These are phyloP conservation scores for Nicotiana paniculata DNA, from an alignment of 257 asterid genomes.

Conservation along the genomic window DNA sequence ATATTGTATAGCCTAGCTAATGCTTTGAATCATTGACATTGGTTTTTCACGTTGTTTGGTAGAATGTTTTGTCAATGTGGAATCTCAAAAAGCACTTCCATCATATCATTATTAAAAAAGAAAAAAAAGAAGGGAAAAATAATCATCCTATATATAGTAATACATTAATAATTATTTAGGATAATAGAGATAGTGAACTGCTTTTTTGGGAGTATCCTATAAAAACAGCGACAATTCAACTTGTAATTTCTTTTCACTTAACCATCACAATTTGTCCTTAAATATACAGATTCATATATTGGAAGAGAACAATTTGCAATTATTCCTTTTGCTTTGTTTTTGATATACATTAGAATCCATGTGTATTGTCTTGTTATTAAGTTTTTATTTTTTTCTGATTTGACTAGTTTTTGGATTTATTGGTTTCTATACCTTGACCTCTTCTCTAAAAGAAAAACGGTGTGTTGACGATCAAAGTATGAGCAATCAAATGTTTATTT, in stretches of 20 bases:
- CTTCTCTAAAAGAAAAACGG: not conserved
- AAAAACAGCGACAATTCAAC: not conserved
- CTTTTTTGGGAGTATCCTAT: constrained; percentile 4
- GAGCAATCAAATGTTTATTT: not conserved
- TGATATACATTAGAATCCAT: not conserved
- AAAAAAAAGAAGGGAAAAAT: not conserved
- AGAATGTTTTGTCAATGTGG: not conserved
- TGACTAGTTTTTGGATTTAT: not conserved
- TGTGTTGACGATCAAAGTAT: not conserved
- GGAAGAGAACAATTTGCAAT: not conserved
- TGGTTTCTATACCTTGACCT: not conserved
- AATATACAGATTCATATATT: not conserved
- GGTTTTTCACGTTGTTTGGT: not conserved
- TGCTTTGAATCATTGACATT: constrained; percentile 6
- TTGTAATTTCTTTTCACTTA: not conserved
- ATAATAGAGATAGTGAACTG: not conserved
- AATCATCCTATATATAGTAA: not conserved
- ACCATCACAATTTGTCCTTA: not conserved
- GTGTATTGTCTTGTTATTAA: not conserved
- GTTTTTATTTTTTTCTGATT: not conserved
- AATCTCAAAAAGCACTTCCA: not conserved
- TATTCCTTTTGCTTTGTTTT: not conserved
- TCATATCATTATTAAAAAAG: not conserved
- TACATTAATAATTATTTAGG: not conserved
- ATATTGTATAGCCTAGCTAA: not conserved